A percentile compares a stretch with the other conserved stretches of the same genome.
Evolutionary conservation across 345 rosid genomes (phyloP).

Genomic region (Dipteronia sinensis): DNA sequence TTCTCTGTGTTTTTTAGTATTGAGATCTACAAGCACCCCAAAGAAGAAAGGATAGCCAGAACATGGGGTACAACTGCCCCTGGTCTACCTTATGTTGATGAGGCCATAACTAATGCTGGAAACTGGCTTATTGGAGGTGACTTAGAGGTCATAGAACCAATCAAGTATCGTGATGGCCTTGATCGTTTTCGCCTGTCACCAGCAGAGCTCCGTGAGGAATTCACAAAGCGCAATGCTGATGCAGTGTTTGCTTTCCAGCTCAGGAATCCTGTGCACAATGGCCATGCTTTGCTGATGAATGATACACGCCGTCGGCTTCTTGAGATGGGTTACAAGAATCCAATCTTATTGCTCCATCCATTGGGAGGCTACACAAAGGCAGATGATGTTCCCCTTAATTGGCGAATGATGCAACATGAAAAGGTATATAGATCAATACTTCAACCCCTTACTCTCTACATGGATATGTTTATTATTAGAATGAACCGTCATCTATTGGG

Average conservation of each 20-base stretch:
- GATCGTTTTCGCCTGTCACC: constrained; percentile 92
- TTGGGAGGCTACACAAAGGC: constrained; percentile 96
- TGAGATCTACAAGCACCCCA: constrained; percentile 95
- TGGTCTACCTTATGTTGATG: constrained; percentile 89
- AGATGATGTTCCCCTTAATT: constrained; percentile 95
- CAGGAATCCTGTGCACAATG: constrained; percentile 97
- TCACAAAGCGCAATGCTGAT: constrained; percentile 83
- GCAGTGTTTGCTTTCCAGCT: constrained; percentile 99
- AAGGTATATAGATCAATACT: constrained; percentile 48
- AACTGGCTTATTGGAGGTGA: constrained; percentile 97
- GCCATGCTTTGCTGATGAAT: constrained; percentile 95
- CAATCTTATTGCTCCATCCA: constrained; percentile 93
- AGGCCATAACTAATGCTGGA: constrained; percentile 71
- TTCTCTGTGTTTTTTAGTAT: constrained; percentile 48
- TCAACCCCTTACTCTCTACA: background rate
- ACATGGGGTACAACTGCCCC: constrained; percentile 97
- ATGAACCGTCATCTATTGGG: background rate
- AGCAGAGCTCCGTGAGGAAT: constrained; percentile 73
- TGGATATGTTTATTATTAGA: background rate
- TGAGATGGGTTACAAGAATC: constrained; percentile 95
- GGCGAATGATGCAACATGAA: constrained; percentile 98
- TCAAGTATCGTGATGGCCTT: constrained; percentile 86
- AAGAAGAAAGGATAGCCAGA: constrained; percentile 95
- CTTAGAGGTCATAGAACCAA: constrained; percentile 84
- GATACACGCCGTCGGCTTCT: constrained; percentile 92